Base-by-base conservation (phyloP, 352 stramenopile species). In the Pythium pyrilobum region DNA sequence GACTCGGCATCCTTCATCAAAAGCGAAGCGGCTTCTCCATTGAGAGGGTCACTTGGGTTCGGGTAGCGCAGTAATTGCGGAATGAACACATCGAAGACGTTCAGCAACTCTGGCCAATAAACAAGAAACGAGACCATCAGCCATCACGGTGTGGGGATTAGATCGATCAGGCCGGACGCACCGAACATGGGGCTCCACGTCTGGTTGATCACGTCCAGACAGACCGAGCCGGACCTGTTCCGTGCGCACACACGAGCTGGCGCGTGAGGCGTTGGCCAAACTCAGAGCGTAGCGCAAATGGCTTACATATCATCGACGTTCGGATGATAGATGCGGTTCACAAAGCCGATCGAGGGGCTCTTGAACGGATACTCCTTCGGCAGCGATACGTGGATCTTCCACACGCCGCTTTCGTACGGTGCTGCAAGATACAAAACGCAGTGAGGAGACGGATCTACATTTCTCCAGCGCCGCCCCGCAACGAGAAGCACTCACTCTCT, bases 131-230 rank as follows among this genome's bases (percentile, higher is more conserved):
- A n/a, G n/a, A n/a, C n/a, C n/a, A n/a, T n/a, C n/a, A n/a, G n/a
- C 15, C 31, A 62, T 32, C 21, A 42, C 20, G 28, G 16, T 6
- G 3, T 25, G 18, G n/a, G 11, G 18, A n/a, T n/a, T n/a, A n/a
- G n/a, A n/a, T n/a, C n/a, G n/a, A n/a, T n/a, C n/a, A n/a, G n/a
- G n/a, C n/a, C n/a, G 12, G 12, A 56, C 74, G 50, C 41, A 96
- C 85, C 87, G 48, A 96, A 97, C 84, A 97, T 95, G 16, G 90
- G 90, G 49, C 85, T 97, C 90, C 90, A 97, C 10, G 90, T 97
- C 62, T 97, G 89, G 69, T 97, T 97, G 64, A 97, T 97, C 39
- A 97, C 90, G 52, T 97, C 89, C 54, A 97, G 63, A 51, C 90
- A 97, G 18, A 97, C 88, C 12, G 89, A 97, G 23, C 90, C 90